Base-by-base conservation (phyloP, 116 monocot genomes). In the Phalaenopsis hybrid region DNA sequence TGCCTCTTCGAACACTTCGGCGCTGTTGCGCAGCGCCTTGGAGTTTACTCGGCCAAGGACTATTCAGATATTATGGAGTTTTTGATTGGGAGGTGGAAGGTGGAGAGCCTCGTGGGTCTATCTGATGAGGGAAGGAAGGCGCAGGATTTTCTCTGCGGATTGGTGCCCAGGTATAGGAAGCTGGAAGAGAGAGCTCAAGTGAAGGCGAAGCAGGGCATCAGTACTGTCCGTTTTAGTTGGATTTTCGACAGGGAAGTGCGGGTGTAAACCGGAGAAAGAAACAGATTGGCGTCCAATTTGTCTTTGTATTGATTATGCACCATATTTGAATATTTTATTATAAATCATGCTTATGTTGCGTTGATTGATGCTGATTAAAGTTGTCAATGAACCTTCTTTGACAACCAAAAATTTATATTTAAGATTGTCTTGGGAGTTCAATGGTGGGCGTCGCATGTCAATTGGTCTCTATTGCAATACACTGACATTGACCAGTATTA, bases 151-250 rank as follows among this genome's bases (percentile, higher is more conserved):
- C 68, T 80, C 4, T 80, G 80, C 68, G 28, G 16, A 5, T 69
- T 80, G 68, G 80, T 18, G 8, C 80, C 80, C 3, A 65, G 67
- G 48, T 49, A 45, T 12, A 68, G 67, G 80, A 80, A 43, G n/a
- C 67, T 80, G n/a, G 80, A 80, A 7, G 67, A 80, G 67, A 82
- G 82, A 75, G 77, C 82, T 50, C 57, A 77, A 28, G 63, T 12
- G 20, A 77, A 12, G 67, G 57, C 61, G 0, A 82, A 76, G 44
- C 76, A 63, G 63, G 65, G 44, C 1, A 8, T 8, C 49, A 77
- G n/a, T 8, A 17, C 7, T 7, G 45, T 57, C 49, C 77, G 63
- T 49, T 82, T 82, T 44, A 82, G 82, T 50, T 82, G 82, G 82
- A 67, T 82, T 67, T 77, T 63, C 33, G 82, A 82, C 67, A 63